phyloP scores from a whole-genome alignment of 2,329 filamentous ascomycete species.

The Coccinonectria pachysandricola region DNA sequence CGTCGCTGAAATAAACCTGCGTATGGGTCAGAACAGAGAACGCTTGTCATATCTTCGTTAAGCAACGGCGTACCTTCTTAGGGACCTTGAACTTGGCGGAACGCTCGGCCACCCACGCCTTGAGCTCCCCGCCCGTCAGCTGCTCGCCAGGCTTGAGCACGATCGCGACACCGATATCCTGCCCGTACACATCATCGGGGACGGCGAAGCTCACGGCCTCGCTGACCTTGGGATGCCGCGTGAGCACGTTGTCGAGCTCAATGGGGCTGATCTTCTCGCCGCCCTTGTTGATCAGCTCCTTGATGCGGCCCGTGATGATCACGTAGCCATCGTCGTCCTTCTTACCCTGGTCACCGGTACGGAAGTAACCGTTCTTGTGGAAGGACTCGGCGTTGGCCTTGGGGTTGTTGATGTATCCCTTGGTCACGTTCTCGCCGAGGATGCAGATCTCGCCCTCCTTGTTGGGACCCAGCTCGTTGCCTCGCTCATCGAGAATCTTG shows the following conservation, averaged over 20 bases:
- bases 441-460: slow-evolving; percentile 75
- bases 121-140: slow-evolving; percentile 50
- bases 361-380: slow-evolving; percentile 69
- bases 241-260: slow-evolving; percentile 73
- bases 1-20: slow-evolving; percentile 67
- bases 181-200: slow-evolving; percentile 71
- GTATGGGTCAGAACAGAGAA: slow-evolving; percentile 5
- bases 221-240: slow-evolving; percentile 59
- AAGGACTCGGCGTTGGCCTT: slow-evolving; percentile 66
- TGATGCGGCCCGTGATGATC: slow-evolving; percentile 82
- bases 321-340: slow-evolving; percentile 72
- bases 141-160: slow-evolving; percentile 58
- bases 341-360: slow-evolving; percentile 79
- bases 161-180: slow-evolving; percentile 69
- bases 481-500: slow-evolving; percentile 61
- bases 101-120: slow-evolving; percentile 56
- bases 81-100: slow-evolving; percentile 79
- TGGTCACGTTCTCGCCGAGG: slow-evolving; percentile 70
- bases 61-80: slow-evolving; percentile 52
- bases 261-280: slow-evolving; percentile 87
- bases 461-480: slow-evolving; percentile 58
- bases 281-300: slow-evolving; percentile 85
- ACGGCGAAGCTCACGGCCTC: slow-evolving; percentile 81
- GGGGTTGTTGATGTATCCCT: slow-evolving; percentile 76
- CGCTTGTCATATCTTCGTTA: not conserved